Evolutionary conservation across 1,284 basidiomycete species (phyloP).

Genomic region (Ustilago sp.): DNA sequence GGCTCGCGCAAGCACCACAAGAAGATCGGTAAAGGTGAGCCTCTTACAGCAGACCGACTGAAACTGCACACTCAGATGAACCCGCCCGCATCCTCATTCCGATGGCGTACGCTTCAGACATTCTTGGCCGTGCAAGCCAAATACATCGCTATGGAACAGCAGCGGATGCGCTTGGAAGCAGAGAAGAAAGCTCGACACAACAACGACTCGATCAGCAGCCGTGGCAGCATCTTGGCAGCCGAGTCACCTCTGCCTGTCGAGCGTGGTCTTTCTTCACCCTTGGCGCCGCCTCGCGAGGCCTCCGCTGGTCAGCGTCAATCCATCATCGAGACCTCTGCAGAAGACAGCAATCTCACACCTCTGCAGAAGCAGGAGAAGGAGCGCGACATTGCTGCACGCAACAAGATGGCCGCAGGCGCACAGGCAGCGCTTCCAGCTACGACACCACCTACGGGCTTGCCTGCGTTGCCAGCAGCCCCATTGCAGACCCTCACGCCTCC

Average conservation of each 20-base stretch:
- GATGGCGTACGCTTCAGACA: constrained; percentile 72
- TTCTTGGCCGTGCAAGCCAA: constrained; percentile 73
- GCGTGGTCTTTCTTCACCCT: constrained; percentile 29
- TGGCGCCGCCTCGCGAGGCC: constrained; percentile 42
- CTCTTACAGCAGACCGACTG: constrained; percentile 72
- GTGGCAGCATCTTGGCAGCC: constrained; percentile 22
- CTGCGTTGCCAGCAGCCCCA: constrained; percentile 21
- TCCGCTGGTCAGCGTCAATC: constrained; percentile 26
- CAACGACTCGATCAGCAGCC: constrained; percentile 33
- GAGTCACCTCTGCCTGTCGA: constrained; percentile 25
- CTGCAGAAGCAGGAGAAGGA: constrained; percentile 52
- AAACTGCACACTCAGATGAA: constrained; percentile 85
- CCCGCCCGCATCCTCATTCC: constrained; percentile 72
- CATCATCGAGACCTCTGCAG: constrained; percentile 22
- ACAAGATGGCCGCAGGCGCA: constrained; percentile 32
- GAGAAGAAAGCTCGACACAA: constrained; percentile 29
- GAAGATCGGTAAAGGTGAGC: constrained; percentile 68
- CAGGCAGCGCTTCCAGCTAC: constrained; percentile 1
- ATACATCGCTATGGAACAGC: constrained; percentile 71
- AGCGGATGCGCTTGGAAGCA: constrained; percentile 46
- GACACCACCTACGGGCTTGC: constrained; percentile 27
- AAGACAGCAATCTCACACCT: constrained; percentile 37
- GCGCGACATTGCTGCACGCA: constrained; percentile 53
- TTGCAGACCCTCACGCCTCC: constrained; percentile 31
- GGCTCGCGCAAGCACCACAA: constrained; percentile 73